Conservation (phyloP, 768 basidiomycete species). For the Leccinum aurantiacum region DNA sequence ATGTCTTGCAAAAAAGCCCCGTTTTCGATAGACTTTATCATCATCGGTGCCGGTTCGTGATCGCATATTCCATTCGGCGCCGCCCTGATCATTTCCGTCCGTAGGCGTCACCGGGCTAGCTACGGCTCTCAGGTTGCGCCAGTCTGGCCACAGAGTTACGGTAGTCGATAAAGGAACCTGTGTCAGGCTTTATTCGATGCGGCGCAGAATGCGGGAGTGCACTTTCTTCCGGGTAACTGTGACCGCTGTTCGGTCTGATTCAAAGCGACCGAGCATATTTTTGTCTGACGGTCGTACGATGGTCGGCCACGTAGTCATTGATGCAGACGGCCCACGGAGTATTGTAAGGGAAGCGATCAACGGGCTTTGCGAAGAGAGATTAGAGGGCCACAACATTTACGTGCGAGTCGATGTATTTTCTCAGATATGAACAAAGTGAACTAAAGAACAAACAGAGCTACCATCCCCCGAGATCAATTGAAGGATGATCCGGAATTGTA, state of each 20-base stretch:
- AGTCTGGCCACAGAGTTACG: conserved; percentile 58
- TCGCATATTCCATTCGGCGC: background rate
- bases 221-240: conserved; percentile 48
- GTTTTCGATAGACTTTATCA: conserved; percentile 31
- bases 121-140: conserved; percentile 53
- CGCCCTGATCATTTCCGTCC: background rate
- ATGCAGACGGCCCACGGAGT: conserved; percentile 60
- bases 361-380: conserved; percentile 30
- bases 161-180: conserved; percentile 54
- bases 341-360: conserved; percentile 38
- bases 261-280: conserved; percentile 30
- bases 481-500: conserved; percentile 45
- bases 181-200: conserved; percentile 48
- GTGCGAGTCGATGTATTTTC: conserved; percentile 36
- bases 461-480: conserved; percentile 43
- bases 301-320: conserved; percentile 55
- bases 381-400: conserved; percentile 42
- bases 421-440: conserved; percentile 1
- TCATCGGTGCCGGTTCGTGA: conserved; percentile 31
- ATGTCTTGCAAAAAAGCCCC: conserved; percentile 27
- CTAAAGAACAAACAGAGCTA: conserved; percentile 36
- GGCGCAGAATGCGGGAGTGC: conserved; percentile 48
- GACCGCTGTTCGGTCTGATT: conserved; percentile 32
- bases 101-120: conserved; percentile 55
- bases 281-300: conserved; percentile 47